Base-by-base conservation (phyloP, 352 stramenopile species). In the Albugo laibachii region DNA sequence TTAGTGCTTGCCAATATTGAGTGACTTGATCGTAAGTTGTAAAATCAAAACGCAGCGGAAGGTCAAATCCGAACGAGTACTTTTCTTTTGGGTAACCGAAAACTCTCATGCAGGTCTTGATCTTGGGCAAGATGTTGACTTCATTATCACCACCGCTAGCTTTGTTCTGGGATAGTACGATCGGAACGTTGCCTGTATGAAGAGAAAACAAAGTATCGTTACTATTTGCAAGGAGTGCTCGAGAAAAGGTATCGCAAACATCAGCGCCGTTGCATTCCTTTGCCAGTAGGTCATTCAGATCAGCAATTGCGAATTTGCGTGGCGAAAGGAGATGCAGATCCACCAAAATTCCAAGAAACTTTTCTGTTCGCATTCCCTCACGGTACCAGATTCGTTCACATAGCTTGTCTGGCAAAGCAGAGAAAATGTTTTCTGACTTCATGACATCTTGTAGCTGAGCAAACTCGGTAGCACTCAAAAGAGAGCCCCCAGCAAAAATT, bases 271-370 rank as follows among this genome's bases (percentile, higher is more conserved):
- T 75, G 54, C 84, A 83, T 0, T 69, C 70, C 0, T 72, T 58
- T 31, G 59, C 62, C 42, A 91, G 54, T 35, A 87, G 80, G 46
- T 79, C 69, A 41, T 79, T 66, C 21, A 91, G 45, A 44, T 73
- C 71, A 43, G 73, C 73, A 69, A 87, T 85, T n/a, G 74, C 69
- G 19, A 91, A 83, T 18, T 83, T 83, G 57, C 87, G 69, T 0
- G 78, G 65, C n/a, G 62, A 40, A 13, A 91, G 63, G 18, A 91
- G 53, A 12, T 67, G 59, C 14, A 91, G 45, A 52, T 87, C 74
- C 2, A 61, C 67, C 21, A 91, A 49, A 19, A 68, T 81, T 10
- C 74, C 73, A 24, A 91, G 47, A 24, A 87, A 66, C 57, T 83
- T 85, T 1, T 68, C 57, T 1, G 73, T 80, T 11, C 75, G 72